phyloP scores from a whole-genome alignment of 306 rosid species.

The Cucumis sativus region Cucumber_9930_V3 NC_026659.2:27436001-27436500 shows the following conservation, averaged over 20 bases:
- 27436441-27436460: conserved; percentile 25
- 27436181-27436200: conserved; percentile 47
- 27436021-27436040: conserved; percentile 73
- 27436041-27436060: conserved; percentile 83
- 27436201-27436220: not conserved
- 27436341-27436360: not conserved
- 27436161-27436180: conserved; percentile 49
- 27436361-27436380: not conserved
- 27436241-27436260: not conserved
- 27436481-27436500: conserved; percentile 30
- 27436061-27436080: conserved; percentile 84
- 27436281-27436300: not conserved
- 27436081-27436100: conserved; percentile 65
- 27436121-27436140: conserved; percentile 72
- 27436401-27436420: conserved; percentile 19
- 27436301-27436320: not conserved
- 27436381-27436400: conserved; percentile 29
- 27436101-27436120: conserved; percentile 88
- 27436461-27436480: conserved; percentile 48
- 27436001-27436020: conserved; percentile 66
- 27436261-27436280: not conserved
- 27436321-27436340: not conserved
- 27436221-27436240: conserved; percentile 30
- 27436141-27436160: conserved; percentile 87
- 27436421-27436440: conserved; percentile 42